phyloP scores from a whole-genome alignment of 345 rosid genomes.

The Gossypium raimondii region DNA sequence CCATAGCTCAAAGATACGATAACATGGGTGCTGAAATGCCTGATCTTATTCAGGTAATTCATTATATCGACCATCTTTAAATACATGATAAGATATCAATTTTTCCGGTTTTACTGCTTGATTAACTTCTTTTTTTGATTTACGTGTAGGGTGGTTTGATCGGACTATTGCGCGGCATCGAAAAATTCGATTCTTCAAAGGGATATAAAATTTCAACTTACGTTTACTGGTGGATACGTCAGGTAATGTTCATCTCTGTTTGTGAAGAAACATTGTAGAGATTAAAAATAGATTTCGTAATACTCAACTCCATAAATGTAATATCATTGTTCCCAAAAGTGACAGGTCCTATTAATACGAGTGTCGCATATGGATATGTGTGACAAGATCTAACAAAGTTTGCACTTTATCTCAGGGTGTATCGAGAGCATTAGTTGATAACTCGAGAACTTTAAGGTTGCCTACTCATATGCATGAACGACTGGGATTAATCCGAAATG shows the following conservation, averaged over 20 bases:
- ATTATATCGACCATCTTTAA: neutral
- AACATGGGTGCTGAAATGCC: constrained; percentile 5
- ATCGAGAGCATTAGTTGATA: constrained; percentile 77
- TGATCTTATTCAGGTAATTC: constrained; percentile 4
- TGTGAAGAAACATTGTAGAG: neutral
- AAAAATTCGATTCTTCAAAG: constrained; percentile 1
- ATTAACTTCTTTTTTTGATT: neutral
- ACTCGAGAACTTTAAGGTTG: constrained; percentile 74
- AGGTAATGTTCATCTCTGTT: neutral
- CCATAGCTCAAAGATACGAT: constrained; percentile 3
- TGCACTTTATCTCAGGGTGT: constrained; percentile 56
- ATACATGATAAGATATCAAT: neutral
- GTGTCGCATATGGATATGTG: neutral
- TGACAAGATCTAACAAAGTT: constrained; percentile 12
- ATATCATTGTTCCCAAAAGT: neutral
- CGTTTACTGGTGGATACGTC: constrained; percentile 6
- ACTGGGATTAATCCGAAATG: constrained; percentile 73
- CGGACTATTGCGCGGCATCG: neutral
- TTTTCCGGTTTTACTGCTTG: neutral
- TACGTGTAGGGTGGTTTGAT: neutral
- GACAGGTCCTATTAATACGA: neutral
- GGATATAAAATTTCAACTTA: constrained; percentile 3
- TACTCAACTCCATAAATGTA: neutral
- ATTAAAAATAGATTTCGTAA: neutral
- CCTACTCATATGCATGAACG: constrained; percentile 84